Base-by-base conservation (phyloP, 2,329 filamentous ascomycete species). In the Cladosporium sp. region DNA sequence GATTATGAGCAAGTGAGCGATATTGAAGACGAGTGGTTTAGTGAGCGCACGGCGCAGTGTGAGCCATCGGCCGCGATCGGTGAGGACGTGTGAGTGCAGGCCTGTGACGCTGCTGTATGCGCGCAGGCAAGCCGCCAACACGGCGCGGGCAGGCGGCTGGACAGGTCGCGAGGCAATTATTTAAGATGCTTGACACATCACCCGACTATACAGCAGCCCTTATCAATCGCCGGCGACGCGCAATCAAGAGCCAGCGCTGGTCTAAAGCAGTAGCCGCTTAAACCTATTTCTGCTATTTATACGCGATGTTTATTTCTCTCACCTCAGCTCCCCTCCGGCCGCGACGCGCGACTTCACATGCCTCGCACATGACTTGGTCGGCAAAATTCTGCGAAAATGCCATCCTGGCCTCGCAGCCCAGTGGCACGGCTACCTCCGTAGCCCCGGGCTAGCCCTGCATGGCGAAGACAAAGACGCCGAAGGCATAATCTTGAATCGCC, bases 381-480 rank as follows among this genome's bases (percentile, higher is more conserved):
- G 47, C 47, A 50, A 50, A 50, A 47, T 30, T 37, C 47, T 50
- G 47, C 47, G 47, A 50, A 50, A 50, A 50, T 50, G 47, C 19
- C 17, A 19, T 19, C n/a, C 40, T 22, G 40, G 12, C 9, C 49
- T 34, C 36, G n/a, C 25, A n/a, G 20, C n/a, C 22, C 43, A 15
- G 43, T 22, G 25, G 20, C 12, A 47, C 40, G 19, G 19, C 34
- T 9, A 38, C 34, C 19, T 5, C 34, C 28, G 47, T 9, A 38
- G 49, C 19, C 12, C 34, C 28, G 47, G 9, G 47, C 47, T 20
- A 36, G 30, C 34, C 30, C 30, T 34, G 30, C 43, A 34, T 47
- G 43, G 11, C 43, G 25, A 47, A 7, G 19, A 39, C 34, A 38
- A 51, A 51, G 49, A 25, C 49, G 49, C 34, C 36, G 12, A 51